Conservation (phyloP, 2,329 filamentous ascomycete genomes). For the Verticillium albo-atrum region DNA sequence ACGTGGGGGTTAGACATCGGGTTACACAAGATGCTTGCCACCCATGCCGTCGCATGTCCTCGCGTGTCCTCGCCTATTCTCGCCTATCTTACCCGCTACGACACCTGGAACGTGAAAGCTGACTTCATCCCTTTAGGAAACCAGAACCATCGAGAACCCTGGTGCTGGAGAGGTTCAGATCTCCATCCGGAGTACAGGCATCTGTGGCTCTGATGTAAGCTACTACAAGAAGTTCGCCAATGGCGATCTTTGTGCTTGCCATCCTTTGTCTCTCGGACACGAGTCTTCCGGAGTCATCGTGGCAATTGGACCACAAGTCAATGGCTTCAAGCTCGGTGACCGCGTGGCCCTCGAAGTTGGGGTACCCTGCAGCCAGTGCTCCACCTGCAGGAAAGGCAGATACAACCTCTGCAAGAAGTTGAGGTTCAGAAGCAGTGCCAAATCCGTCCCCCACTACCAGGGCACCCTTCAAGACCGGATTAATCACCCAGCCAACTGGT, state of each 20-base stretch:
- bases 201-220: constrained; percentile 66
- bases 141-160: constrained; percentile 42
- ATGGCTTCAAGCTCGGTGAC: constrained; percentile 50
- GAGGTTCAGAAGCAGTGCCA: constrained; percentile 58
- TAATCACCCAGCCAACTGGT: constrained; percentile 59
- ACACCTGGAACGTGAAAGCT: constrained; percentile 7
- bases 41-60: background rate
- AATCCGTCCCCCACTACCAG: constrained; percentile 59
- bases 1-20: constrained; percentile 8
- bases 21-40: constrained; percentile 20
- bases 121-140: constrained; percentile 36
- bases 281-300: constrained; percentile 57
- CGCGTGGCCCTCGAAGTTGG: constrained; percentile 56
- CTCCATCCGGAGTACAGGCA: constrained; percentile 60
- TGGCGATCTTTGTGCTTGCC: constrained; percentile 62
- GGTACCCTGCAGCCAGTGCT: constrained; percentile 47
- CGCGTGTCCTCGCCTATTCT: constrained; percentile 2
- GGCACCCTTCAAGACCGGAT: constrained; percentile 59
- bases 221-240: constrained; percentile 72
- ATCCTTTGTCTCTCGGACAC: constrained; percentile 61
- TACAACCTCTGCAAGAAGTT: constrained; percentile 61
- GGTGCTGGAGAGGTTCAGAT: constrained; percentile 56
- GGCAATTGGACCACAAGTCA: constrained; percentile 47
- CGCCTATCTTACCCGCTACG: constrained; percentile 3
- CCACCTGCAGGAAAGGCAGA: constrained; percentile 45